A percentile compares a stretch with the other conserved stretches of the same genome.
These are phyloP conservation scores for Erodium chrysanthum DNA, from an alignment of 441 rosid species.

Conservation along the genomic window DNA sequence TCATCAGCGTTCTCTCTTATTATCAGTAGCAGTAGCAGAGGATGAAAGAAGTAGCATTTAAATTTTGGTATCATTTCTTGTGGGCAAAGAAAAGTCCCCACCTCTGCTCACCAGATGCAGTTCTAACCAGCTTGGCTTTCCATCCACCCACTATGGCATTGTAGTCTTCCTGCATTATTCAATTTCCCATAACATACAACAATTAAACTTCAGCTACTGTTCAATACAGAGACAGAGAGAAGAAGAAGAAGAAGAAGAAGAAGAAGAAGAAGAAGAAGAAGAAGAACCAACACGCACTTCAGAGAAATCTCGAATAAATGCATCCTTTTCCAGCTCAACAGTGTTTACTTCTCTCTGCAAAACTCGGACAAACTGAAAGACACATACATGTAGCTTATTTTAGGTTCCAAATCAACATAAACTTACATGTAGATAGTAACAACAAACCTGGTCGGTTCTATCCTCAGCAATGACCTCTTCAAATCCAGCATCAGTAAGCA, in stretches of 20 bases:
- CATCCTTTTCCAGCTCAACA: conserved; percentile 6
- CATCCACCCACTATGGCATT: conserved; percentile 86
- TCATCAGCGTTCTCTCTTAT: no score
- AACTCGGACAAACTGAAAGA: neutral
- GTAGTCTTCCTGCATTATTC: conserved; percentile 57
- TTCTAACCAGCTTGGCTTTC: conserved; percentile 78
- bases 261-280: no score
- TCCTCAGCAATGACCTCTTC: conserved; percentile 66
- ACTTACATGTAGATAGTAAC: neutral
- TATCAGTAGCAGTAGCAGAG: no score
- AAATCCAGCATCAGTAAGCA: conserved; percentile 82
- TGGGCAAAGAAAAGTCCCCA: conserved; percentile 89
- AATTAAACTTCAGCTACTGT: no score
- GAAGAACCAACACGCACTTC: neutral
- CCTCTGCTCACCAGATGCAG: conserved; percentile 60
- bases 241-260: no score
- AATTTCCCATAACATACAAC: no score
- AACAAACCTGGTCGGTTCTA: conserved; percentile 70
- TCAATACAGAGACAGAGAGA: no score
- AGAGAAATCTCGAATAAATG: neutral
- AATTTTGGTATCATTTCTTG: conserved; percentile 32
- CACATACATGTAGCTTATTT: neutral
- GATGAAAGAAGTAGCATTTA: no score
- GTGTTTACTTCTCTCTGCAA: neutral
- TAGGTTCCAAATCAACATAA: neutral